Conservation (phyloP, 2,329 filamentous ascomycete genomes). For the Penicillium sp. region DNA sequence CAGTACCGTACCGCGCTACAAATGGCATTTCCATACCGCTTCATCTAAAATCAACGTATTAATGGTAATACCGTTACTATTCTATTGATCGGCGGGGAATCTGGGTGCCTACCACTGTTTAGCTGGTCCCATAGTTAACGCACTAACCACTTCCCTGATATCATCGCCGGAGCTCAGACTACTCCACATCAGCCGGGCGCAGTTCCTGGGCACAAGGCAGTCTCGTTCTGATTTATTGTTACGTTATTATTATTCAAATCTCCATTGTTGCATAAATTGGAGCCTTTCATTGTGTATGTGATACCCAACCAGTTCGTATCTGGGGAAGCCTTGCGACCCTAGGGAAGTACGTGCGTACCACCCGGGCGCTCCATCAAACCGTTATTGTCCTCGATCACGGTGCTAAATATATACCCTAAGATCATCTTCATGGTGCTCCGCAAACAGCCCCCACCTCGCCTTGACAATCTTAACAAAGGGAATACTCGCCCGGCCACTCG, state of each 20-base stretch:
- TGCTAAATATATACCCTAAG: not conserved
- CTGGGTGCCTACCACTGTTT: not conserved
- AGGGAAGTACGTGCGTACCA: not conserved
- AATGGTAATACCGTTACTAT: not conserved
- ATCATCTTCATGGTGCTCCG: slow-evolving; percentile 41
- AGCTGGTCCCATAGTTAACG: not conserved
- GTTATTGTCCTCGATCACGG: not conserved
- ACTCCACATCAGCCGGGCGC: not conserved
- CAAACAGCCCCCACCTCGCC: slow-evolving; percentile 39
- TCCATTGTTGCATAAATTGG: not conserved
- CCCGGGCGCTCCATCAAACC: not conserved
- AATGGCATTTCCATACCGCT: fast-evolving
- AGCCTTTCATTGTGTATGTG: not conserved
- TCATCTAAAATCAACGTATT: not conserved
- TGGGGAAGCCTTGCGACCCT: slow-evolving; percentile 3
- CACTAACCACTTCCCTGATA: not conserved
- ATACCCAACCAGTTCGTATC: not conserved
- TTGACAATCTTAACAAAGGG: slow-evolving; percentile 34
- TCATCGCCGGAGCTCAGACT: not conserved
- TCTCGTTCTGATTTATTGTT: not conserved
- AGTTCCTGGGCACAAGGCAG: not conserved
- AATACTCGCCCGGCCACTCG: slow-evolving; percentile 31
- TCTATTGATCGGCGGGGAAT: not conserved
- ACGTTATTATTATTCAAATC: not conserved
- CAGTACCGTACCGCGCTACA: not conserved